These are phyloP conservation scores for Wickerhamiella bombiphila DNA, from an alignment of 805 yeast genomes.

Conservation along the genomic window DNA sequence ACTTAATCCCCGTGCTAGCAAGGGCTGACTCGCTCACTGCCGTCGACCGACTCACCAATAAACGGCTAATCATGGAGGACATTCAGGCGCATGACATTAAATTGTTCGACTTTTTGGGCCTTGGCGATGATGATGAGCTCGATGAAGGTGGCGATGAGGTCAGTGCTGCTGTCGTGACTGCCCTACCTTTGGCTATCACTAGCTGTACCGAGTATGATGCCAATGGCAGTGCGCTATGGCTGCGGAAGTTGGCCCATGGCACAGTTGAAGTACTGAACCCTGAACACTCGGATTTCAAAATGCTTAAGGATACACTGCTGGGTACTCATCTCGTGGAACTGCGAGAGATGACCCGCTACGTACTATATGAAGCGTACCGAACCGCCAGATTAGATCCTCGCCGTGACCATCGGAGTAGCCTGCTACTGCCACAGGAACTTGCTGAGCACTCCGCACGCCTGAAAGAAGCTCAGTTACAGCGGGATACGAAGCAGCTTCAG, in stretches of 20 bases:
- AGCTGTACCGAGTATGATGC: slow-evolving; percentile 55
- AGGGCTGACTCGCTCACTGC: slow-evolving; percentile 68
- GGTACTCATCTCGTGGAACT: slow-evolving; percentile 76
- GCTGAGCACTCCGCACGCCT: slow-evolving; percentile 26
- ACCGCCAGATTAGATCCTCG: slow-evolving; percentile 17
- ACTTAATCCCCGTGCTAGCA: slow-evolving; percentile 69
- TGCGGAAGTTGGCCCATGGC: slow-evolving; percentile 84
- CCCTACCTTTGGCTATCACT: slow-evolving; percentile 62
- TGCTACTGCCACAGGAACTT: slow-evolving; percentile 27
- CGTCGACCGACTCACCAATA: slow-evolving; percentile 42
- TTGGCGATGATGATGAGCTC: slow-evolving; percentile 37
- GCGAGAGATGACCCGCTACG: slow-evolving; percentile 66
- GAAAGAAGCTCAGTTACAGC: slow-evolving; percentile 29
- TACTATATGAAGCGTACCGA: slow-evolving; percentile 57
- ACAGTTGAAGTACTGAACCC: slow-evolving; percentile 78
- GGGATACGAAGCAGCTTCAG: slow-evolving; percentile 27
- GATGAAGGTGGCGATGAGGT: slow-evolving; percentile 31
- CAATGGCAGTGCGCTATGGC: slow-evolving; percentile 51
- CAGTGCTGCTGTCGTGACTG: slow-evolving; percentile 25
- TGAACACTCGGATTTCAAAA: slow-evolving; percentile 70
- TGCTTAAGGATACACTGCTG: slow-evolving; percentile 62
- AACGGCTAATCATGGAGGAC: slow-evolving; percentile 42
- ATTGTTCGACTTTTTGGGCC: slow-evolving; percentile 63
- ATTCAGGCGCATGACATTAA: slow-evolving; percentile 45
- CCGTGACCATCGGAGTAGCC: slow-evolving; percentile 16